A percentile compares a stretch with the other conserved stretches of the same genome.
Conservation (phyloP, 2,329 filamentous ascomycete genomes). For the Ophiostoma piceae region DNA sequence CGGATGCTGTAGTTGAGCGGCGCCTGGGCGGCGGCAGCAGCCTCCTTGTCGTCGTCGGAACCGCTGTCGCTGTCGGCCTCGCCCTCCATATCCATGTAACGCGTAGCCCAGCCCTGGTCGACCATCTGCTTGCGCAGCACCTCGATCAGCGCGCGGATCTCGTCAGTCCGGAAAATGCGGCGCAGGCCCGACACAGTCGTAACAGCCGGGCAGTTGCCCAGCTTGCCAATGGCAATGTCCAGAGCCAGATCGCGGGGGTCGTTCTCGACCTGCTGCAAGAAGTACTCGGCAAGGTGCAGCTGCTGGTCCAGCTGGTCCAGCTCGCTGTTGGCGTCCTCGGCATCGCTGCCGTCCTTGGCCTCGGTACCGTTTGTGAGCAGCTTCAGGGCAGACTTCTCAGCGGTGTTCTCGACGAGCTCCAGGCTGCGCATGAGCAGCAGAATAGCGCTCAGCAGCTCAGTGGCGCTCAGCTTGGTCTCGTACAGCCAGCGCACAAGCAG, state of each 20-base stretch:
- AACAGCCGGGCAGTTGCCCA: constrained; percentile 59
- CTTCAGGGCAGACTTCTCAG: constrained; percentile 33
- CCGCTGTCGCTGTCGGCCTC: constrained; percentile 38
- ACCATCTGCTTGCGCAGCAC: constrained; percentile 68
- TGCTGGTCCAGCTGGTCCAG: constrained; percentile 59
- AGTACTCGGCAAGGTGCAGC: constrained; percentile 62
- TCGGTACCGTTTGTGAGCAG: constrained; percentile 34
- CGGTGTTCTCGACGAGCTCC: constrained; percentile 49
- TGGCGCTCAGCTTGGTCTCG: constrained; percentile 58
- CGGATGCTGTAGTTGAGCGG: constrained; percentile 64
- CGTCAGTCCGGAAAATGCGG: constrained; percentile 57
- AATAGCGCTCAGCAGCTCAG: constrained; percentile 62
- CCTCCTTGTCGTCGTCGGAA: background rate
- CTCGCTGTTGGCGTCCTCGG: constrained; percentile 45
- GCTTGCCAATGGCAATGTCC: constrained; percentile 62
- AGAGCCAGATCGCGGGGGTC: constrained; percentile 59
- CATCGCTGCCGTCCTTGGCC: constrained; percentile 29
- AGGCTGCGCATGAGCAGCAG: constrained; percentile 64
- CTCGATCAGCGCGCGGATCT: constrained; percentile 66
- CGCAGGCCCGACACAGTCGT: constrained; percentile 60
- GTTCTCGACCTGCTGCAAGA: constrained; percentile 57
- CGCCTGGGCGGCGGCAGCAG: constrained; percentile 36
- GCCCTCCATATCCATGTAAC: constrained; percentile 58
- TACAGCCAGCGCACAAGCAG: constrained; percentile 62
- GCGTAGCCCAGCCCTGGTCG: constrained; percentile 68